Percentiles rank a stretch among this genome's conserved stretches.
phyloP scores from a whole-genome alignment of 768 basidiomycete genomes.

The Pholiota microspora region DNA sequence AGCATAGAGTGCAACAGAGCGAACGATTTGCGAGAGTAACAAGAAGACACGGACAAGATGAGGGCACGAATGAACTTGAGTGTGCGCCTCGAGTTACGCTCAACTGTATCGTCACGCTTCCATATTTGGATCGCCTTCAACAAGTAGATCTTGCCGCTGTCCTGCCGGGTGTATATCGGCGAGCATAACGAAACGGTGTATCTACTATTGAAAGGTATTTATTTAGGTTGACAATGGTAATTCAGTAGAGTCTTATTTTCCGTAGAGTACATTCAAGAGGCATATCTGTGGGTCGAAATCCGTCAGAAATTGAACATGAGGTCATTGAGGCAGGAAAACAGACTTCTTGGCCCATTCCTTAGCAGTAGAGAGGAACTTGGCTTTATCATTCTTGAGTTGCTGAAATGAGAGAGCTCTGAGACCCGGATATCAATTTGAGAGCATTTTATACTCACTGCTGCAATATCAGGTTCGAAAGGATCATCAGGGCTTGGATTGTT shows the following conservation, averaged over 20 bases:
- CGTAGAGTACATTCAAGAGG: neutral
- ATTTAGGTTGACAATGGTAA: no score
- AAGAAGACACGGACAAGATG: neutral
- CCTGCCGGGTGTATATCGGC: neutral
- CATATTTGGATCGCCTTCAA: slow-evolving; percentile 2
- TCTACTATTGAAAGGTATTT: no score
- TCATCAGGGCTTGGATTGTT: slow-evolving; percentile 89
- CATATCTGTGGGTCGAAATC: neutral
- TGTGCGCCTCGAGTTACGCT: neutral
- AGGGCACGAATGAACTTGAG: neutral
- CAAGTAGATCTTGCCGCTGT: slow-evolving; percentile 1
- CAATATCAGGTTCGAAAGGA: slow-evolving; percentile 86
- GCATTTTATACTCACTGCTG: slow-evolving; percentile 51
- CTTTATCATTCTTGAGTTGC: slow-evolving; percentile 75
- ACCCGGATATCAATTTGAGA: neutral
- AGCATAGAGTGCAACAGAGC: slow-evolving; percentile 4
- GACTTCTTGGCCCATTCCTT: slow-evolving; percentile 87
- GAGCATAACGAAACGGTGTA: neutral
- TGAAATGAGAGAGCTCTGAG: slow-evolving; percentile 23
- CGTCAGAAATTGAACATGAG: neutral
- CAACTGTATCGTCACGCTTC: slow-evolving; percentile 1
- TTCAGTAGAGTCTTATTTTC: neutral
- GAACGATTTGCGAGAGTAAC: neutral
- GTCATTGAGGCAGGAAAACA: slow-evolving; percentile 12
- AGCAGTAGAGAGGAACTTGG: slow-evolving; percentile 73